Conservation (phyloP, 352 stramenopile genomes). For the Aphanomyces astaci region DNA sequence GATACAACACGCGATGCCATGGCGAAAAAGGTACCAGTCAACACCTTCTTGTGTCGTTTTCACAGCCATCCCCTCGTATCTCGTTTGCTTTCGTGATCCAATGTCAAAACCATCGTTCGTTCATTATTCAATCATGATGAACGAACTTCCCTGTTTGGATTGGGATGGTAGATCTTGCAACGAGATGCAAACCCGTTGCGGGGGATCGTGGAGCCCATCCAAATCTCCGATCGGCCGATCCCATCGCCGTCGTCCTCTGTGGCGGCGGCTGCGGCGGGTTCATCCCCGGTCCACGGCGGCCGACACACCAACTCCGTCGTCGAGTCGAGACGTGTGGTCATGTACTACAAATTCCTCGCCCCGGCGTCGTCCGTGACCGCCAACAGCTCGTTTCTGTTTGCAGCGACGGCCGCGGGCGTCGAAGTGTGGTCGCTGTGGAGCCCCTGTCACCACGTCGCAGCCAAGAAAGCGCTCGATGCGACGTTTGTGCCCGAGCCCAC, state of each 20-base stretch:
- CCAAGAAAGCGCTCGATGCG: conserved; percentile 48
- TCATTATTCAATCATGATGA: too few relatives aligned
- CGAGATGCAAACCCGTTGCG: conserved; percentile 13
- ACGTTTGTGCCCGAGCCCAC: conserved; percentile 56
- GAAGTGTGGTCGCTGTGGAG: conserved; percentile 85
- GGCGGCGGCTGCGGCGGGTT: too few relatives aligned
- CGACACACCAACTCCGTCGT: neutral
- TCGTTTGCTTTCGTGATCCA: too few relatives aligned
- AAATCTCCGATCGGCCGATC: neutral
- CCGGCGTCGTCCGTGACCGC: conserved; percentile 54
- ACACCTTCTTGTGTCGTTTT: too few relatives aligned
- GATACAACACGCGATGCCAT: conserved; percentile 71
- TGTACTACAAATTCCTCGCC: conserved; percentile 73
- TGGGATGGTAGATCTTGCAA: conserved; percentile 13
- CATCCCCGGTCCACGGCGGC: too few relatives aligned
- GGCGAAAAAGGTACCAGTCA: conserved; percentile 70
- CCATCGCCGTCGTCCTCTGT: neutral
- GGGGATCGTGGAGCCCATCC: conserved; percentile 15
- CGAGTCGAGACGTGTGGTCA: conserved; percentile 67
- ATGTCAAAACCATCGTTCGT: too few relatives aligned
- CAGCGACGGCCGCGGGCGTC: conserved; percentile 49
- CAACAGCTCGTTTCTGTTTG: conserved; percentile 83
- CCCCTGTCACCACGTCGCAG: conserved; percentile 68
- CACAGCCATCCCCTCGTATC: too few relatives aligned
- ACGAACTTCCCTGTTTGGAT: too few relatives aligned